Percentiles rank a stretch among this genome's conserved stretches.
Conservation (phyloP, 2,329 filamentous ascomycete genomes). For the Aspergillus tamarii region DNA sequence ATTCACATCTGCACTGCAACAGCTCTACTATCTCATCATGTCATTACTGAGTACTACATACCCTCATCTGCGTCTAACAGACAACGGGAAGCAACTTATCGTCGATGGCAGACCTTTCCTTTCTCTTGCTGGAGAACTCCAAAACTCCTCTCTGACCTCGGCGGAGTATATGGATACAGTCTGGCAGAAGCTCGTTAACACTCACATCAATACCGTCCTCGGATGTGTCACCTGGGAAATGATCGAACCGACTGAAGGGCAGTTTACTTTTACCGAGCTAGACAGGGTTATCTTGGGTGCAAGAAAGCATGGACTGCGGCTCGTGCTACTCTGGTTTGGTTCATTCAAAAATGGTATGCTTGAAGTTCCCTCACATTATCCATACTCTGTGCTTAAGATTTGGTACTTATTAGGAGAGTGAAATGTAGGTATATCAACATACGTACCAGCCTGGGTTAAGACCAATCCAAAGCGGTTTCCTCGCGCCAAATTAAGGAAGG, state of each 20-base stretch:
- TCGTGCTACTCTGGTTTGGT: slow-evolving; percentile 53
- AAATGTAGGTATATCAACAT: slow-evolving; percentile 34
- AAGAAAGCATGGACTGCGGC: slow-evolving; percentile 39
- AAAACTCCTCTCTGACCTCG: slow-evolving; percentile 53
- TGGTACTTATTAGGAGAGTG: neutral
- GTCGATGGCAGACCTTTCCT: slow-evolving; percentile 51
- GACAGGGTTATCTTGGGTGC: slow-evolving; percentile 46
- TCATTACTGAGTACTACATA: slow-evolving; percentile 12
- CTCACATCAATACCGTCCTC: slow-evolving; percentile 50
- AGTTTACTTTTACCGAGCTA: slow-evolving; percentile 48
- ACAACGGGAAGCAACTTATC: slow-evolving; percentile 40
- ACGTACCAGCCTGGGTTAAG: slow-evolving; percentile 46
- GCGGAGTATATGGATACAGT: slow-evolving; percentile 49
- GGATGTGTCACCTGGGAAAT: slow-evolving; percentile 52
- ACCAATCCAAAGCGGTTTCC: slow-evolving; percentile 17
- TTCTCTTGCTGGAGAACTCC: slow-evolving; percentile 50
- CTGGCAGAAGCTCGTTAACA: slow-evolving; percentile 48
- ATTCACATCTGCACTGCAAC: neutral
- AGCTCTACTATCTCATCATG: neutral
- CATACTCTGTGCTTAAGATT: neutral
- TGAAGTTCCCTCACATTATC: neutral
- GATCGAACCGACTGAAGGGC: slow-evolving; percentile 50
- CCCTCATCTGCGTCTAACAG: slow-evolving; percentile 18
- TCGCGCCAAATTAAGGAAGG: slow-evolving; percentile 9
- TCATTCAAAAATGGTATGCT: slow-evolving; percentile 53